Evolutionary conservation across 495 filamentous ascomycete species (phyloP), one percentile per base, ranked within the genome.

Genomic region (Aspergillus sparsus): DNA sequence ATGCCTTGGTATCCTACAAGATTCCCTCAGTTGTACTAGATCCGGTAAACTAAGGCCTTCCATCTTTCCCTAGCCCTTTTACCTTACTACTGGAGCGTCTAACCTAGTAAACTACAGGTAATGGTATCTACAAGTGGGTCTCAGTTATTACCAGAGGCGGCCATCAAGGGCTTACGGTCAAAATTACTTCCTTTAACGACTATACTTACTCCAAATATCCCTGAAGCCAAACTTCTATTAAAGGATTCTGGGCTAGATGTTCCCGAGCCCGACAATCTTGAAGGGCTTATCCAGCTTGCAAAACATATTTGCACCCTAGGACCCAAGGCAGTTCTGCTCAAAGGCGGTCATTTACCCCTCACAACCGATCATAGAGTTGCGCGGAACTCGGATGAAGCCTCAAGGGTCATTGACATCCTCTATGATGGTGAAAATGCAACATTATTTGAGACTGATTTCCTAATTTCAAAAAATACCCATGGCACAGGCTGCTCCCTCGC

Each of bases 401-500:
- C 88, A 21, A 69, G 83, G 6, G 84, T 96, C 2, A 76, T 95
- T 31, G 87, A 98, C 70, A 79, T 96, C 31, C 79, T 97, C 2
- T 82, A 82, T 60, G 86, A 91, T 37, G 81, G 83, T 4, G 76
- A 75, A 0, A 62, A 82, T 15, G 64, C 75, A 0, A 78, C 82
- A 1, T 73, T 85, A 31, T 81, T 94, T 44, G 84, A 92, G 71
- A 88, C 80, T 8, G 79, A 78, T 2, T 97, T 87, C 67, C 73
- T 88, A 21, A 69, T 80, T 3, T 88, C 87, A 6, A 88, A 80
- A 60, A 92, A 94, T 62, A 98, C 94, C 3, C 94, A 98, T 72
- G 94, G 94, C 3, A 98, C 94, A 7, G 94, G 94, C 16, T 98
- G 94, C 67, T 94, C 92, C 12, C 83, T 98, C 55, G 94, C 94